phyloP scores from a whole-genome alignment of 805 yeast species.

The Metschnikowia reukaufii region DNA sequence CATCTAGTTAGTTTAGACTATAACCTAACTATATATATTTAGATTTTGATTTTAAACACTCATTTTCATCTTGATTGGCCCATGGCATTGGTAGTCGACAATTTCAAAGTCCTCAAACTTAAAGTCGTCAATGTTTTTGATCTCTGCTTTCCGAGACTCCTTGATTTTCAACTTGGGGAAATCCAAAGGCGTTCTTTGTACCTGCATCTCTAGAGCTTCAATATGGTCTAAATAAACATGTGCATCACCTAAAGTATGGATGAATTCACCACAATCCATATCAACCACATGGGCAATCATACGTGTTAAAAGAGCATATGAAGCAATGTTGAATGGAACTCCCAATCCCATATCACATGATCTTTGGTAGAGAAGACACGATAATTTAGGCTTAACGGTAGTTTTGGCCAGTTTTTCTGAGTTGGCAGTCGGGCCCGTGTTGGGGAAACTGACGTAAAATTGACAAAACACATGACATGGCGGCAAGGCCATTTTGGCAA shows the following conservation, averaged over 20 bases:
- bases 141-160: conserved; percentile 47
- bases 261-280: conserved; percentile 92
- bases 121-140: conserved; percentile 81
- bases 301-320: conserved; percentile 86
- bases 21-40: background rate
- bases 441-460: conserved; percentile 87
- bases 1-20: background rate
- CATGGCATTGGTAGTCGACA: conserved; percentile 74
- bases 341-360: conserved; percentile 99
- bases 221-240: conserved; percentile 94
- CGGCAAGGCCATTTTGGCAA: conserved; percentile 92
- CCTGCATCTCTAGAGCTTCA: conserved; percentile 83
- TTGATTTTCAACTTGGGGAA: conserved; percentile 80
- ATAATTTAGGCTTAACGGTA: conserved; percentile 58
- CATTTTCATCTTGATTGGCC: conserved; percentile 92
- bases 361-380: conserved; percentile 90
- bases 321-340: conserved; percentile 97
- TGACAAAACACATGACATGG: conserved; percentile 98
- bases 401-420: conserved; percentile 16
- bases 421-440: conserved; percentile 24
- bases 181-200: conserved; percentile 66
- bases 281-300: conserved; percentile 97
- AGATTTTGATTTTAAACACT: conserved; percentile 63
- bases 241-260: conserved; percentile 95
- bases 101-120: conserved; percentile 85